Conservation (phyloP, 768 basidiomycete genomes). For the Collybiopsis confluens region DNA sequence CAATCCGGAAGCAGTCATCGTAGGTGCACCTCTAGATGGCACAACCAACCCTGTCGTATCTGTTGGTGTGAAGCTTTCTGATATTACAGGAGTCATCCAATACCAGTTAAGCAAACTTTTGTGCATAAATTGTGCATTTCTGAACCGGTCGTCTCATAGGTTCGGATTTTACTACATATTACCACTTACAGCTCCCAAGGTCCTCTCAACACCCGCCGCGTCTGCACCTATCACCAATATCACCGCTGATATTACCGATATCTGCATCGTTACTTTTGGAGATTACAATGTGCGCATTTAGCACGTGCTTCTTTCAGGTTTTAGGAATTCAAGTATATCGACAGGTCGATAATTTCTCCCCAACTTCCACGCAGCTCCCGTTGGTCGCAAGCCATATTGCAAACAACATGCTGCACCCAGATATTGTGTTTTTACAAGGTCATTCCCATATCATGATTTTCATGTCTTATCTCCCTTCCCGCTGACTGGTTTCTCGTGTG, state of each 20-base stretch:
- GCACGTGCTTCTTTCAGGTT: constrained; percentile 11
- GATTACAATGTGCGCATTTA: constrained; percentile 66
- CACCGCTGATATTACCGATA: constrained; percentile 24
- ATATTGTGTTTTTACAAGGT: constrained; percentile 60
- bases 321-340: neutral
- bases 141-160: constrained; percentile 16
- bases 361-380: constrained; percentile 43
- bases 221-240: constrained; percentile 36
- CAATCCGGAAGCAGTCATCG: constrained; percentile 53
- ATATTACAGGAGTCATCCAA: constrained; percentile 52
- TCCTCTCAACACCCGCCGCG: constrained; percentile 35
- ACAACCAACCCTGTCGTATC: constrained; percentile 45
- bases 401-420: constrained; percentile 43
- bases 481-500: no score
- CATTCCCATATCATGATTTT: no score
- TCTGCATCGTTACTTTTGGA: constrained; percentile 47
- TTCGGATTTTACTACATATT: constrained; percentile 54
- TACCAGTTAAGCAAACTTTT: constrained; percentile 39
- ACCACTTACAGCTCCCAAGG: constrained; percentile 48
- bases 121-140: neutral
- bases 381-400: constrained; percentile 51
- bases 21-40: constrained; percentile 51
- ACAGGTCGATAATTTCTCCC: constrained; percentile 55
- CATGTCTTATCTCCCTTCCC: no score
- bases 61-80: constrained; percentile 40